Conservation (phyloP, 1,284 basidiomycete genomes). For the Ceratobasidium theobromae region DNA sequence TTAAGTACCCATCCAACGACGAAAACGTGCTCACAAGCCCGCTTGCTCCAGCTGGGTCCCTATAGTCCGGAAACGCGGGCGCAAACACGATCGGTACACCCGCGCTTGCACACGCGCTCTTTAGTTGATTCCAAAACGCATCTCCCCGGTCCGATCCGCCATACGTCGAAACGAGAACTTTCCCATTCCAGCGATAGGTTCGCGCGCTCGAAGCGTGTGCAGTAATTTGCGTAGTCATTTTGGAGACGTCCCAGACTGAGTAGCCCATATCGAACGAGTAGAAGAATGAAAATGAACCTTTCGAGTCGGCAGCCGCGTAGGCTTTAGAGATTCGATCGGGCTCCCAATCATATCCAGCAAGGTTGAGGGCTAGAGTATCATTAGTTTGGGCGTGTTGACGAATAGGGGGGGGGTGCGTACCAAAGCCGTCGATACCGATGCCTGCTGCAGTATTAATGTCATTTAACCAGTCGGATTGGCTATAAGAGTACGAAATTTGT, state of each 20-base stretch:
- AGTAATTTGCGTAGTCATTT: slow-evolving; percentile 36
- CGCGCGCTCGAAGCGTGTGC: slow-evolving; percentile 40
- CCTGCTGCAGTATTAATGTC: slow-evolving; percentile 43
- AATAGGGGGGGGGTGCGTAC: slow-evolving; percentile 30
- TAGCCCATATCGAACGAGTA: slow-evolving; percentile 44
- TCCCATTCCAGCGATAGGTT: slow-evolving; percentile 41
- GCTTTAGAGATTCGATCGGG: slow-evolving; percentile 41
- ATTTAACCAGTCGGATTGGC: slow-evolving; percentile 38
- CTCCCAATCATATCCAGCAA: slow-evolving; percentile 39
- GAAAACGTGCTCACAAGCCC: slow-evolving; percentile 41
- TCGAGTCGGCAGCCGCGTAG: slow-evolving; percentile 41
- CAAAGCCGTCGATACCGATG: slow-evolving; percentile 42
- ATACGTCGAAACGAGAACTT: slow-evolving; percentile 44
- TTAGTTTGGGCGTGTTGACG: slow-evolving; percentile 37
- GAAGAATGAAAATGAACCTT: slow-evolving; percentile 42
- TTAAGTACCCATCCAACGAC: slow-evolving; percentile 45
- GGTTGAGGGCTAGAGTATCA: neutral
- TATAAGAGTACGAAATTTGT: slow-evolving; percentile 42
- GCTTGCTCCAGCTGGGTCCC: slow-evolving; percentile 40
- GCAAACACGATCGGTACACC: slow-evolving; percentile 42
- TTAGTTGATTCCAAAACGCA: slow-evolving; percentile 42
- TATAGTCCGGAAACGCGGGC: slow-evolving; percentile 43
- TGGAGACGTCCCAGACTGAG: slow-evolving; percentile 37
- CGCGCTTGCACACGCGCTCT: slow-evolving; percentile 38
- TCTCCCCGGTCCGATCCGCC: slow-evolving; percentile 40